Conservation (phyloP, 1,139 yeast species). For the Arxiozyma telluris region DNA sequence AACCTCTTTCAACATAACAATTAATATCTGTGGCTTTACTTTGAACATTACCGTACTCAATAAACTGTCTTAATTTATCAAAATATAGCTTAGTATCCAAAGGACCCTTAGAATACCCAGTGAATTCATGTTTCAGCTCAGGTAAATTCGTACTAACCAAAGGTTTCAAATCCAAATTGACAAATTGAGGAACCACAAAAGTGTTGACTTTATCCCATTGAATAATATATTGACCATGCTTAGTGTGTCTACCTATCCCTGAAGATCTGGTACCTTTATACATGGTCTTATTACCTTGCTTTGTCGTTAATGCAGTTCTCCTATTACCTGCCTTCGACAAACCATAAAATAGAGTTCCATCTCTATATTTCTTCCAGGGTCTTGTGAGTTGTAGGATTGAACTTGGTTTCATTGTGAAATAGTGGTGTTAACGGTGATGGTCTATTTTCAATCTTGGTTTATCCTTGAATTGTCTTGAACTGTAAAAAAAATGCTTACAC, state of each 20-base stretch:
- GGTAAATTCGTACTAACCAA: constrained; percentile 68
- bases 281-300: constrained; percentile 87
- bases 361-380: constrained; percentile 83
- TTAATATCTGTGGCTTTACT: constrained; percentile 23
- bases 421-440: neutral
- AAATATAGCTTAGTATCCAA: constrained; percentile 68
- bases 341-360: constrained; percentile 82
- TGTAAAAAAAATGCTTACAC: no score
- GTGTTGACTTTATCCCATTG: constrained; percentile 86
- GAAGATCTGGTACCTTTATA: constrained; percentile 96
- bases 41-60: constrained; percentile 50
- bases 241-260: constrained; percentile 78
- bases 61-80: constrained; percentile 62
- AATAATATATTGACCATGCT: constrained; percentile 63
- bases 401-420: constrained; percentile 45
- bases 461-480: no score
- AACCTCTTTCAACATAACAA: constrained; percentile 19
- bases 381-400: constrained; percentile 49
- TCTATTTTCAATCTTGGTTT: neutral
- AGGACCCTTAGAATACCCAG: constrained; percentile 64
- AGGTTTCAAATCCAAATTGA: constrained; percentile 50
- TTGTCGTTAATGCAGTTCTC: constrained; percentile 78
- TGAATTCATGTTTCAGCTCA: constrained; percentile 54
- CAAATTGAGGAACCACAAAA: constrained; percentile 67
- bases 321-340: constrained; percentile 67